Evolutionary conservation across 1,139 yeast species (phyloP), one percentile per base, ranked within the genome.

Genomic region (Diutina mesorugosa): DNA sequence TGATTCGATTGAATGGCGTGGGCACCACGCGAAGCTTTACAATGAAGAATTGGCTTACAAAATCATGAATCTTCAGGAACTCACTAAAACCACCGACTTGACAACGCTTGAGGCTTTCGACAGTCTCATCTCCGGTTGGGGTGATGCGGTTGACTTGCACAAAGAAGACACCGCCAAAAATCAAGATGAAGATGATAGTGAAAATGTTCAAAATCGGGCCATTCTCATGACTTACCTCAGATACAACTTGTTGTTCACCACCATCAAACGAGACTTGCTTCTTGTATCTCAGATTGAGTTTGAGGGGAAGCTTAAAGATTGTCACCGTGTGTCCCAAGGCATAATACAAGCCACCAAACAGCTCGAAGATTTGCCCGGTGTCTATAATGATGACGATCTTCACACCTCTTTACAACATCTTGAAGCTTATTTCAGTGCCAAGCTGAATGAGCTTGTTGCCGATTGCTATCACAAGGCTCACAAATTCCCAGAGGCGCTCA

Each of bases 321-420:
- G 72, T 6, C 67, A 76, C 53, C 77, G 84, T 59, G 68, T 84
- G 56, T 80, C 75, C 62, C 79, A 75, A 58, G 72, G 77, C 14
- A 77, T 83, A 55, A 66, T 78, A 21, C 56, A 72, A 41, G 50
- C 48, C 16, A 29, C 30, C 14, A 71, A 70, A 6, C 85, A 86
- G 62, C 69, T 90, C 55, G 75, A 79, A 64, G 96, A 89, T 60
- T 76, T 91, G 57, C 96, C 97, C 0, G 98, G 98, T 75, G 96
- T 91, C 28, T 84, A 86, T 65, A 87, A 88, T 58, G 96, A 90
- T 65, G 95, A 87, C 57, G 85, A 79, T 45, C 74, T 91, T 57
- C 67, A 72, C 60, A 69, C 71, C 18, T 80, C 87, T 12, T 72
- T 90, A 57, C 79, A 76, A 26, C 66, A 75, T 18, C 69, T 86